These are phyloP conservation scores for Harringtonia lauricola DNA, from an alignment of 2,329 filamentous ascomycete species.

Conservation along the genomic window DNA sequence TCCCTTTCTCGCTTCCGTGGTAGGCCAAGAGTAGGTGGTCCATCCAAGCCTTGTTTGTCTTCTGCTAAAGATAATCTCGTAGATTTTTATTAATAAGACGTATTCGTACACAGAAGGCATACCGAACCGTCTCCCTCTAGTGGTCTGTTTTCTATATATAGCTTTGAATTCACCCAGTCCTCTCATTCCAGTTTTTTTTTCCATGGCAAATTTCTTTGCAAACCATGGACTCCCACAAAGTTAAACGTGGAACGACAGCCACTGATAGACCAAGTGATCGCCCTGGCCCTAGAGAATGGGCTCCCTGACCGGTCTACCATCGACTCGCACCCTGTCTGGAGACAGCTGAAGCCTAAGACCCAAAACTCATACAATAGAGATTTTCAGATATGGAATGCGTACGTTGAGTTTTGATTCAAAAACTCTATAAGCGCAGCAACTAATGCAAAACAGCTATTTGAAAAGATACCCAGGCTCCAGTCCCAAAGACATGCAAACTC, in stretches of 20 bases:
- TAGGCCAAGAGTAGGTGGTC: too few species aligned
- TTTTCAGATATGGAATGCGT: constrained; percentile 4
- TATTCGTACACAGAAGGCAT: background rate
- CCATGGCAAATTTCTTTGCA: background rate
- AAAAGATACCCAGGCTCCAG: background rate
- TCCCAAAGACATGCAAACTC: constrained; percentile 4
- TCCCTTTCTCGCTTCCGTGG: too few species aligned
- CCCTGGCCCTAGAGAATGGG: constrained; percentile 2
- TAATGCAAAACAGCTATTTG: constrained; percentile 2
- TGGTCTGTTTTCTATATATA: background rate
- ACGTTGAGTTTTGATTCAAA: background rate
- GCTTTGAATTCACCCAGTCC: background rate
- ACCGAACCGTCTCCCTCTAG: background rate
- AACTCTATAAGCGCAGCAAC: background rate
- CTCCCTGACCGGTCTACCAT: constrained; percentile 5
- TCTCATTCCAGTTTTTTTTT: background rate
- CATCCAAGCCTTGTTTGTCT: too few species aligned
- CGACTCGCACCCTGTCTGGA: constrained; percentile 1
- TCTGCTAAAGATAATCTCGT: background rate
- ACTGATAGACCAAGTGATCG: constrained; percentile 4
- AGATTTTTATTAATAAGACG: background rate
- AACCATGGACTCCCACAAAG: background rate
- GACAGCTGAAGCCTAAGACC: constrained; percentile 2
- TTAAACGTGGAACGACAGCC: background rate
- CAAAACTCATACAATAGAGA: constrained; percentile 3